Base-by-base conservation (phyloP, 495 filamentous ascomycete genomes). In the Penicillium robsamsonii region DNA sequence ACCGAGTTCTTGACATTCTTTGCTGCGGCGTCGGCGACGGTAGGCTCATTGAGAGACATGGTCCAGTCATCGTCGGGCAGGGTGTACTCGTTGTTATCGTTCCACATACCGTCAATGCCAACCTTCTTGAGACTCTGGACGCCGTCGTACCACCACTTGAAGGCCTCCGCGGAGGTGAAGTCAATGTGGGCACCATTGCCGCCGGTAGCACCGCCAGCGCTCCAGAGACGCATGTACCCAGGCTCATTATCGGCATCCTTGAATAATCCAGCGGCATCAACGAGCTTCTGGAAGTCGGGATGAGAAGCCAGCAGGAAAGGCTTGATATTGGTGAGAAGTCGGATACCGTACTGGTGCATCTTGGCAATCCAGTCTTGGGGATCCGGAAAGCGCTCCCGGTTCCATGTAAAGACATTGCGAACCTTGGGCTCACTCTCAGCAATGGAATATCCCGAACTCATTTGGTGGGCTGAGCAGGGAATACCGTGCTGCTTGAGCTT, bases 81-180 rank as follows among this genome's bases (percentile, higher is more conserved):
- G 6, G 82, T 86, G 65, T 87, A 88, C 70, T 89, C 87, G 63
- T 88, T 87, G 69, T 89, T 89, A 67, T 89, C 87, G 58, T 87
- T 89, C 87, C 87, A 89, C 69, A 88, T 87, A 30, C 77, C 83
- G 57, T 88, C 85, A 53, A 89, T 83, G 17, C 85, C 85, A 18
- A 75, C 70, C 27, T 79, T 72, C 50, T 82, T 82, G 40, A 89
- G 75, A 42, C 72, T 78, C 53, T 81, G 75, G 11, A 85, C 79
- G 7, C 85, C 84, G 17, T 85, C 71, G 57, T 82, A 85, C 86
- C 86, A 89, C 81, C 83, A 89, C 20, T 82, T 70, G 66, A 83
- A 86, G n/a, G 84, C 82, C 15, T 73, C 75, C 48, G 74, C 67
- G 1, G 84, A 86, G 2, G 84, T 86, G 60, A 89, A 89, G 62